Conservation (phyloP, 225 moss, liverwort and hornwort species). For the Marchantia polymorpha region DNA sequence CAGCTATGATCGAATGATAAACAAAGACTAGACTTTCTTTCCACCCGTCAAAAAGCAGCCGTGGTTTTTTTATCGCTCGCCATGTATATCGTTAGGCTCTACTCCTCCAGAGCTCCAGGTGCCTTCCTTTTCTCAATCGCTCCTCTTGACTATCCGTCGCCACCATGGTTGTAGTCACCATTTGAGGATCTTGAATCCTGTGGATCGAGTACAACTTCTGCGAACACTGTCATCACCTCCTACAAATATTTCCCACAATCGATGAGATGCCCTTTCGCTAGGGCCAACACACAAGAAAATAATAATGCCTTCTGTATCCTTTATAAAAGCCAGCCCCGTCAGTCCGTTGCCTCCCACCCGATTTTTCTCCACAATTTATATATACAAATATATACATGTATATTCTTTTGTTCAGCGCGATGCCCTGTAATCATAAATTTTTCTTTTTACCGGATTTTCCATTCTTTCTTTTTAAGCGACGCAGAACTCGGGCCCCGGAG, state of each 20-base stretch:
- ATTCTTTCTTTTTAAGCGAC: no score
- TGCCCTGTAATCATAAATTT: no score
- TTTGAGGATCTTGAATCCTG: not conserved
- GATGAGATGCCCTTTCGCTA: not conserved
- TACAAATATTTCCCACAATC: not conserved
- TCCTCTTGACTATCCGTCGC: not conserved
- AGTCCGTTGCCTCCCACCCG: no score
- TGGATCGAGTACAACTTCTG: not conserved
- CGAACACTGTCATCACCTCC: not conserved
- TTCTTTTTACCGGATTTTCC: no score
- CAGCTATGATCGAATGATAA: not conserved
- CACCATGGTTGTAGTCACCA: not conserved
- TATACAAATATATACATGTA: no score
- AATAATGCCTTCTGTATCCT: not conserved
- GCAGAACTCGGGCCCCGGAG: not conserved
- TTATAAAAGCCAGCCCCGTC: not conserved
- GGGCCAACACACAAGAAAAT: not conserved
- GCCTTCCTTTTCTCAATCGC: not conserved
- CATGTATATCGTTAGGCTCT: not conserved
- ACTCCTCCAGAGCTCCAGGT: not conserved
- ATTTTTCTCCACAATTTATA: no score
- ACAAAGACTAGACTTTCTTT: constrained; percentile 4
- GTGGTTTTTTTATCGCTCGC: not conserved
- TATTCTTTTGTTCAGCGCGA: no score
- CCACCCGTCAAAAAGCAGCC: constrained; percentile 7